Conservation (phyloP, 495 filamentous ascomycete species). For the Daldinia loculata region DNA sequence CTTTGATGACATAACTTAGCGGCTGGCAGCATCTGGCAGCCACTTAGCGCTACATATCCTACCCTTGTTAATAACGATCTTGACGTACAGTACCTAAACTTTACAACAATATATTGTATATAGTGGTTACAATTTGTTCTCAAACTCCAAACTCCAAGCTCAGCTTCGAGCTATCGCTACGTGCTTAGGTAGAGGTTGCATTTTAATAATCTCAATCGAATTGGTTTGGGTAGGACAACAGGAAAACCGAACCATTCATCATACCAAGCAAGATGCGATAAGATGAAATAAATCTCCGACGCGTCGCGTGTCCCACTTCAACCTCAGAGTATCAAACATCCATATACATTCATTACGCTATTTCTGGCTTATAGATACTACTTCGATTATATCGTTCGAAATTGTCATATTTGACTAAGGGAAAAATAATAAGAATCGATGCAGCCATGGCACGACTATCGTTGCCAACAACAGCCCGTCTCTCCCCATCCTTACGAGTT, state of each 20-base stretch:
- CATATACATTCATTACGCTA: not conserved
- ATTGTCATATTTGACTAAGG: not conserved
- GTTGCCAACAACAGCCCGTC: constrained; percentile 55
- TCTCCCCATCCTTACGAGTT: constrained; percentile 64
- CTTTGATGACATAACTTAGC: not conserved
- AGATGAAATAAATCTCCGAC: constrained; percentile 12
- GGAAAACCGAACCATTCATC: not conserved
- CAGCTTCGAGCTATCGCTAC: not conserved
- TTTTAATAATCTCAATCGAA: not conserved
- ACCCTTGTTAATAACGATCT: not conserved
- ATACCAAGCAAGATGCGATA: not conserved
- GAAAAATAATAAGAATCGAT: not conserved
- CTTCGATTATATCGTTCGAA: not conserved
- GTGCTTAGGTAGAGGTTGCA: not conserved
- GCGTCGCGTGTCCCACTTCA: constrained; percentile 41
- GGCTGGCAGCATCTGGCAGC: not conserved
- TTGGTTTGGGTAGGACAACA: not conserved
- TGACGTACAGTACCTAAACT: not conserved
- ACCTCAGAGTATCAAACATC: not conserved
- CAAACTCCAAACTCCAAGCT: not conserved
- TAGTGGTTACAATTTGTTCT: not conserved
- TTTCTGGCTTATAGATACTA: not conserved
- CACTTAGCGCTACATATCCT: not conserved
- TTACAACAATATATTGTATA: not conserved
- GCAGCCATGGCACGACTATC: constrained; percentile 53